Conservation (phyloP, 2,329 filamentous ascomycete genomes). For the Fusarium mangiferae region DNA sequence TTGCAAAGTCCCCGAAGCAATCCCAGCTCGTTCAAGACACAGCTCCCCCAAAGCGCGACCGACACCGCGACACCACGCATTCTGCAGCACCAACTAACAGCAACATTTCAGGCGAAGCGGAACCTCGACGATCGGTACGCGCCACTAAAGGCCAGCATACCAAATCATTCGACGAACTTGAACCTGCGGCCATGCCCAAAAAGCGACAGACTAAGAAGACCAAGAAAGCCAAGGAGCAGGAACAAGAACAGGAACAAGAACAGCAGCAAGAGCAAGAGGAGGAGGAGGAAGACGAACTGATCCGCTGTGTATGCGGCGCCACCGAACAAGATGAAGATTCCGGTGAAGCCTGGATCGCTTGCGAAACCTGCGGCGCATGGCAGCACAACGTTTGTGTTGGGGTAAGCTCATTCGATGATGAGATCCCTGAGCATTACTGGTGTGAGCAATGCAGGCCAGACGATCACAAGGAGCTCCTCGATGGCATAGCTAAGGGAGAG, state of each 20-base stretch:
- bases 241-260: slow-evolving; percentile 56
- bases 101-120: slow-evolving; percentile 60
- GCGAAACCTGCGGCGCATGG: slow-evolving; percentile 92
- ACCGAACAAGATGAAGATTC: slow-evolving; percentile 87
- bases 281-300: slow-evolving; percentile 72
- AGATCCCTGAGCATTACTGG: slow-evolving; percentile 86
- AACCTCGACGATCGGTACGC: slow-evolving; percentile 92
- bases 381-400: slow-evolving; percentile 98
- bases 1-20: slow-evolving; percentile 30
- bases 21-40: slow-evolving; percentile 16
- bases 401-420: slow-evolving; percentile 79
- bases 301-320: slow-evolving; percentile 92
- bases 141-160: slow-evolving; percentile 97
- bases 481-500: slow-evolving; percentile 81
- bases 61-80: slow-evolving; percentile 13
- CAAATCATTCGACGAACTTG: slow-evolving; percentile 84
- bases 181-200: slow-evolving; percentile 66
- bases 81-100: slow-evolving; percentile 36
- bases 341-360: slow-evolving; percentile 93
- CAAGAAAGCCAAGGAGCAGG: slow-evolving; percentile 66
- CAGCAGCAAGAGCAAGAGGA: slow-evolving; percentile 63
- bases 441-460: slow-evolving; percentile 91
- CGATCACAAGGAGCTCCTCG: slow-evolving; percentile 83
- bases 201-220: slow-evolving; percentile 59
- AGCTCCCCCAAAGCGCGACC: slow-evolving; percentile 13